Evolutionary conservation across 495 filamentous ascomycete species (phyloP), one percentile per base, ranked within the genome.

Genomic region (Thermochaetoides thermophila): DNA sequence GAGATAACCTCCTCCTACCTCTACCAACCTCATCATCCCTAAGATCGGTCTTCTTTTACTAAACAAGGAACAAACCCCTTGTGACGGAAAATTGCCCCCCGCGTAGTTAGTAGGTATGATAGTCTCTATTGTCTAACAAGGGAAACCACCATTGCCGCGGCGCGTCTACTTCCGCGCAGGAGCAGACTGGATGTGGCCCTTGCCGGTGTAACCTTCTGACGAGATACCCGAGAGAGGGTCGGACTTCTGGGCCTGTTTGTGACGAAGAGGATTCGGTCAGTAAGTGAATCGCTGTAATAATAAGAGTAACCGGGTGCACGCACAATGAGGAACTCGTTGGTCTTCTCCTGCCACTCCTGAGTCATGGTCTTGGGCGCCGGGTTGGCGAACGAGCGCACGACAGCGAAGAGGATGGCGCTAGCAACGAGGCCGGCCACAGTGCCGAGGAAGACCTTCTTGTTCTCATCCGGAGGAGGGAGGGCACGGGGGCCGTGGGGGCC

Each of bases 401-500:
- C 32, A 44, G 63, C 64, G 61, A 89, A 85, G 55, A 89, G 16
- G 37, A 55, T 59, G 46, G 84, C 57, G 45, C 71, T 73, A 45
- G 59, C 59, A 32, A 56, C 53, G 35, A 78, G 39, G 46, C 80
- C 76, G 49, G 74, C 39, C 31, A 60, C 37, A 29, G 80, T 81
- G 66, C 86, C 83, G 38, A 64, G 40, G 47, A 78, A 58, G 47
- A 96, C 67, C 50, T 71, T 81, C 61, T 67, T 67, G 50, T 63
- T 64, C 69, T 95, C 89, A 35, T 78, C 89, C 31, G 89, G 76
- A 34, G 87, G 81, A 34, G 78, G 52, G 20, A 69, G 57, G 24
- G 86, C 69, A 33, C 89, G 85, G 37, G 89, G 89, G 36, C 89
- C 89, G 59, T 96, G 91, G 42, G 84, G 69, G 34, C 89, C 89